Evolutionary conservation across 345 rosid species (phyloP), one percentile per base, ranked within the genome.

Genomic region (Schrenkiella parvula): DNA sequence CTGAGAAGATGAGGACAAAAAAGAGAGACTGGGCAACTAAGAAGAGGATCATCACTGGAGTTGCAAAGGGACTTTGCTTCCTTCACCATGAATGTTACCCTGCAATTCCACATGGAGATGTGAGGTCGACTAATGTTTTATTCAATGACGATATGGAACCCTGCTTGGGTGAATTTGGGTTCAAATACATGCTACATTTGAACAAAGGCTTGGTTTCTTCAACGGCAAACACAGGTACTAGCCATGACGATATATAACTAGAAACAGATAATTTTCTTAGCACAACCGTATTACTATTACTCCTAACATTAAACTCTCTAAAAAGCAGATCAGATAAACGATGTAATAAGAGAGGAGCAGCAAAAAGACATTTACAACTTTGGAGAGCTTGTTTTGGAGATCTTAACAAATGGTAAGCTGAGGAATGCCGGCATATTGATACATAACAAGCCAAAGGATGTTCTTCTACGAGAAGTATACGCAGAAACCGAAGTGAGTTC

Each of bases 31-130:
- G 96, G 97, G 55, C 63, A 18, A 64, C 82, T 21, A 91, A 91
- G 79, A 81, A 73, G 79, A 83, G 73, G 70, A 85, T 86, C 65
- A 80, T 91, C 17, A 76, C n/a, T 62, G 93, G 95, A 58, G 79
- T 93, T 74, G 97, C 96, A 1, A 88, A 83, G 57, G 98, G 93
- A 51, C 89, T 91, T 28, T 68, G 80, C 74, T 93, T 86, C 81
- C 96, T 93, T 82, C 98, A 93, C 83, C 91, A 89, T 74, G 97
- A 91, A 31, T 91, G 95, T 19, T 79, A 77, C 59, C 98, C 98
- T 64, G 82, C 95, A 38, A 84, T 93, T 52, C 89, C 96, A 4
- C 98, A 93, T 61, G 96, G 97, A 59, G 95, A 89, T 82, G 67
- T 93, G 80, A 89, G 76, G 81, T 83, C 85, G 9, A 78, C 78